A percentile compares a stretch with the other conserved stretches of the same genome.
Evolutionary conservation across 345 rosid species (phyloP).

Genomic region (Balakata baccata): DNA sequence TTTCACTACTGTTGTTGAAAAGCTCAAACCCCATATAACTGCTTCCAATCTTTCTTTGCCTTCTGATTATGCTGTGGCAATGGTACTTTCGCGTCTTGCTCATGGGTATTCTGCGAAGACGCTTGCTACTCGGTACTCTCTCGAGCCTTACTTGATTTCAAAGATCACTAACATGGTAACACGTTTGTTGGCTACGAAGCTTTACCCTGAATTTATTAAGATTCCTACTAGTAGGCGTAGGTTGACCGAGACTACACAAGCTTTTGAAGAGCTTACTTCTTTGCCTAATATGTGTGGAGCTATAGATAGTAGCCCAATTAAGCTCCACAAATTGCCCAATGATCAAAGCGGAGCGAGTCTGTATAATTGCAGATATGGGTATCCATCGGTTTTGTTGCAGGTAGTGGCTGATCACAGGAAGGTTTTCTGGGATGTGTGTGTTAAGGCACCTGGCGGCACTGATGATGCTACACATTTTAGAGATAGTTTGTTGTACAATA

Average conservation of each 20-base stretch:
- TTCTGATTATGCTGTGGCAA: constrained; percentile 89
- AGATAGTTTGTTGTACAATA: constrained; percentile 77
- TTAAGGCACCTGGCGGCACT: constrained; percentile 78
- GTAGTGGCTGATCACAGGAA: constrained; percentile 92
- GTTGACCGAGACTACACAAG: constrained; percentile 77
- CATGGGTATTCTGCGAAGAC: constrained; percentile 77
- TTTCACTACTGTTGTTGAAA: constrained; percentile 84
- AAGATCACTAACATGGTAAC: constrained; percentile 96
- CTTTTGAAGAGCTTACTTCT: constrained; percentile 85
- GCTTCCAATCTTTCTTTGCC: constrained; percentile 93
- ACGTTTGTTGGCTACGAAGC: constrained; percentile 79
- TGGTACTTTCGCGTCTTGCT: constrained; percentile 85
- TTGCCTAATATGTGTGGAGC: constrained; percentile 94
- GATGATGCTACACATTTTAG: constrained; percentile 86
- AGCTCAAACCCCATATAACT: constrained; percentile 79
- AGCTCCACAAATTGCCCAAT: constrained; percentile 46
- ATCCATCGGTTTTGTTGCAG: constrained; percentile 74
- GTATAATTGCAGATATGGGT: constrained; percentile 62
- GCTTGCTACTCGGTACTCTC: constrained; percentile 65
- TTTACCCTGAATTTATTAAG: constrained; percentile 87
- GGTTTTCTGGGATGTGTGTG: constrained; percentile 94
- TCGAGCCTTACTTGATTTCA: constrained; percentile 86
- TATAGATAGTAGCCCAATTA: constrained; percentile 70
- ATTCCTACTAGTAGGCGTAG: constrained; percentile 83
- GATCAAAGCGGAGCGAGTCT: constrained; percentile 35